Base-by-base conservation (phyloP, 2,329 filamentous ascomycete genomes). In the Microsporum ferrugineum region DNA sequence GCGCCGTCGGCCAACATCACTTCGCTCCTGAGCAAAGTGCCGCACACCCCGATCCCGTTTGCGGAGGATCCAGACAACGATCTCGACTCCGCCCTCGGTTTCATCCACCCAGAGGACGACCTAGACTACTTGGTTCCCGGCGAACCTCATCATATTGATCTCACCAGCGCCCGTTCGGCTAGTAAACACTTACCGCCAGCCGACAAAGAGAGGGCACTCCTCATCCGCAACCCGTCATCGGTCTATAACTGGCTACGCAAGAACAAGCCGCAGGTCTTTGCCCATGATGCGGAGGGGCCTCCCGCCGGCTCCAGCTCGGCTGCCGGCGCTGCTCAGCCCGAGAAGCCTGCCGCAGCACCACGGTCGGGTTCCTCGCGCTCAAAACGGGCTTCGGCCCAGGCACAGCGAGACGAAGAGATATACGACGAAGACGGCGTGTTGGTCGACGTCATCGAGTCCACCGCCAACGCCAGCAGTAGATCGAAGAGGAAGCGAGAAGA, bases 201-300 rank as follows among this genome's bases (percentile, higher is more conserved):
- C 14, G 80, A 84, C 60, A 74, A 76, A 62, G 81, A 78, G 73
- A 80, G 75, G 70, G 80, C 82, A 61, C 71, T 81, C 57, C 79
- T 81, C 33, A 74, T 90, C 29, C 83, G 83, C 58, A 97, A 97
- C 71, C 91, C 91, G 0, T 88, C 90, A 47, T 95, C 89, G 62
- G 91, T 96, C 2, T 95, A 95, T 77, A 96, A 95, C 73, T 99
- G 94, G 94, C 82, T 99, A 10, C 84, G 89, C 64, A 86, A 89
- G 70, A 82, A 96, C 73, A 86, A 89, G 62, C 88, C 91, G 2
- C 86, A 92, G 72, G 86, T 91, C 57, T 91, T 95, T 76, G 77
- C 95, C 23, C 88, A 95, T 71, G 88, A 91, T 68, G 83, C 85
- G 61, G 84, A 87, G 68, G 68, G 70, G 36, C 68, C 71, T 5